A percentile compares a stretch with the other conserved stretches of the same genome.
These are phyloP conservation scores for Xanthoconium purpureum DNA, from an alignment of 768 basidiomycete genomes.

Conservation along the genomic window DNA sequence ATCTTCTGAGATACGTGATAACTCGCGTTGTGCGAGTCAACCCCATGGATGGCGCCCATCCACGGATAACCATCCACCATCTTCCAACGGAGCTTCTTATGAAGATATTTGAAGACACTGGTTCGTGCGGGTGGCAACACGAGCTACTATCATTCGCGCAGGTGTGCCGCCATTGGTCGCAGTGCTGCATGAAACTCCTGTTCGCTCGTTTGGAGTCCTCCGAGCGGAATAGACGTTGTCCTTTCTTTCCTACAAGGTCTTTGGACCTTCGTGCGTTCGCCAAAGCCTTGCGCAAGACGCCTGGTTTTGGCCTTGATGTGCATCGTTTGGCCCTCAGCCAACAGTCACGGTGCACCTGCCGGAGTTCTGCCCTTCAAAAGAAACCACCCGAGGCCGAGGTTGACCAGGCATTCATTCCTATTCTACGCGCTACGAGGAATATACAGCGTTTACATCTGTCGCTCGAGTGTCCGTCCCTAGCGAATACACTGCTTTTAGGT, in stretches of 20 bases:
- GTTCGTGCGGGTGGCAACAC: neutral
- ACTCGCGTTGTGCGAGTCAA: neutral
- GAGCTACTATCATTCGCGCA: conserved; percentile 6
- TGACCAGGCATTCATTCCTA: neutral
- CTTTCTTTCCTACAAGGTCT: too few species aligned
- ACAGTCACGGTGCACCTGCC: neutral
- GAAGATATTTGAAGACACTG: neutral
- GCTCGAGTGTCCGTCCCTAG: too few species aligned
- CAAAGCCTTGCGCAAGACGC: neutral
- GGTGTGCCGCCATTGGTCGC: conserved; percentile 8
- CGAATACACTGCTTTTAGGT: neutral
- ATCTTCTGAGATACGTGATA: neutral
- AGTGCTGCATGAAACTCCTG: neutral
- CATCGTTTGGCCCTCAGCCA: neutral
- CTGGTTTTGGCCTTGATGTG: neutral
- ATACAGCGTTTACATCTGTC: neutral
- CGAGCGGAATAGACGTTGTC: neutral
- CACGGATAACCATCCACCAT: neutral
- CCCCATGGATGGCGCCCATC: neutral
- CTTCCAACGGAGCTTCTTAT: conserved; percentile 4
- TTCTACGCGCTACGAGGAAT: neutral
- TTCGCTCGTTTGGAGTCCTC: neutral
- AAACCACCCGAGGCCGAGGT: neutral
- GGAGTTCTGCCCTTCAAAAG: too few species aligned
- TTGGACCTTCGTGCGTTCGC: neutral